phyloP scores from a whole-genome alignment of 148 eudicot genomes.

The Amaranthus palmeri region DNA sequence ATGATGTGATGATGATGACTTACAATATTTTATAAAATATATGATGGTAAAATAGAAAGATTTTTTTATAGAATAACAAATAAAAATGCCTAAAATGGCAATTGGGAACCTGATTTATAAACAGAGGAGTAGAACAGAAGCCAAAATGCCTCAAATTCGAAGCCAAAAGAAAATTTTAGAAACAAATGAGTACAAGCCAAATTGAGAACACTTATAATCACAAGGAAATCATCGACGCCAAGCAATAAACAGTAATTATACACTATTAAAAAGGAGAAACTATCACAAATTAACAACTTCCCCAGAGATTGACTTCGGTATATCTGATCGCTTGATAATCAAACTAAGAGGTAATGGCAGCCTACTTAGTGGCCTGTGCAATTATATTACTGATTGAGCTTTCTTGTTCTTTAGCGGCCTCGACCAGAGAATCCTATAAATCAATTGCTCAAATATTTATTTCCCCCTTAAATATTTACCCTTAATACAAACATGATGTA shows the following conservation, averaged over 20 bases:
- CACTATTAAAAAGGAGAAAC: background rate
- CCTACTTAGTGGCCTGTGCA: conserved; percentile 80
- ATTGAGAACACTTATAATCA: background rate
- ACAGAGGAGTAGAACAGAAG: too few species aligned
- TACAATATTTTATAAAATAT: too few species aligned
- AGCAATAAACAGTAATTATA: conserved; percentile 1
- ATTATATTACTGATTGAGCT: conserved; percentile 79
- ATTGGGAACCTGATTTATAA: too few species aligned
- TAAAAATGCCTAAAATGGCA: too few species aligned
- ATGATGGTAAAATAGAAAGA: too few species aligned
- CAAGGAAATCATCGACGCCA: background rate
- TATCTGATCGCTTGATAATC: background rate
- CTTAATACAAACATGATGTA: too few species aligned
- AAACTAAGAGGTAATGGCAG: background rate
- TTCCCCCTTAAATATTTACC: too few species aligned
- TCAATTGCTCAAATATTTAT: background rate
- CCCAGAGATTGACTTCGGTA: conserved; percentile 3
- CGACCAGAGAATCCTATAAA: conserved; percentile 83
- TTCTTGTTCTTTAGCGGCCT: conserved; percentile 80
- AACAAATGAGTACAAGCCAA: background rate
- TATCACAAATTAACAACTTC: conserved; percentile 13
- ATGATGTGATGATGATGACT: too few species aligned
- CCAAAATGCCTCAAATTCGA: background rate
- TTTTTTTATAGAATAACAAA: too few species aligned
- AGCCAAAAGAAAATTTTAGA: background rate